Evolutionary conservation across 495 filamentous ascomycete species (phyloP).

Genomic region (Peziza echinospora): DNA sequence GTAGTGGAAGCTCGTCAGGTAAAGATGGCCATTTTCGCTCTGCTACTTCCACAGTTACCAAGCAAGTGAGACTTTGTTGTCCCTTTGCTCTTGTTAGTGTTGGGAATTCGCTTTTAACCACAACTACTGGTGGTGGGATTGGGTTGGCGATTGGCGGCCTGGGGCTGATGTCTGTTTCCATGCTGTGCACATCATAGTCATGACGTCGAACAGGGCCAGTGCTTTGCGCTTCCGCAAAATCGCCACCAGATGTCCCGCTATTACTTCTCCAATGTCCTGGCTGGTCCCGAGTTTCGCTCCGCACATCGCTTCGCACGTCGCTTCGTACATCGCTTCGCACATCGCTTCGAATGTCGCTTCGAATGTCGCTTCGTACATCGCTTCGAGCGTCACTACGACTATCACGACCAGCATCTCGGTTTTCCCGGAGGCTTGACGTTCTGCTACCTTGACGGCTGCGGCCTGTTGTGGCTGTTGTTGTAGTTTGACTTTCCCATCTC

Average conservation of each 20-base stretch:
- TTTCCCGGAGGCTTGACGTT: constrained; percentile 17
- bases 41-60: constrained; percentile 85
- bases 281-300: constrained; percentile 33
- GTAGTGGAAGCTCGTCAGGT: constrained; percentile 56
- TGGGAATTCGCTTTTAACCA: constrained; percentile 88
- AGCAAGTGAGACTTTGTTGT: constrained; percentile 83
- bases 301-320: constrained; percentile 26
- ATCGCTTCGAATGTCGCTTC: constrained; percentile 24
- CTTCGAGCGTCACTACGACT: neutral
- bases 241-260: constrained; percentile 40
- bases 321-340: constrained; percentile 32
- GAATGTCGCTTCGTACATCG: constrained; percentile 12
- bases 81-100: constrained; percentile 79
- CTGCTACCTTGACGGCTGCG: constrained; percentile 19
- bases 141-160: constrained; percentile 54
- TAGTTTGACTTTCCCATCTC: constrained; percentile 5
- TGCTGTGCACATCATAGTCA: constrained; percentile 89
- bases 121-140: constrained; percentile 75
- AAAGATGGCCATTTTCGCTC: constrained; percentile 82
- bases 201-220: constrained; percentile 37
- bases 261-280: constrained; percentile 40
- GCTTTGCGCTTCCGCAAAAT: constrained; percentile 9
- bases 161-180: constrained; percentile 72
- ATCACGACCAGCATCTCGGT: too few species aligned
- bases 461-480: constrained; percentile 21